Percentiles rank a stretch among this genome's conserved stretches.
These are phyloP conservation scores for Pseudoturritis turrita DNA, from an alignment of 345 rosid genomes.

Conservation along the genomic window DNA sequence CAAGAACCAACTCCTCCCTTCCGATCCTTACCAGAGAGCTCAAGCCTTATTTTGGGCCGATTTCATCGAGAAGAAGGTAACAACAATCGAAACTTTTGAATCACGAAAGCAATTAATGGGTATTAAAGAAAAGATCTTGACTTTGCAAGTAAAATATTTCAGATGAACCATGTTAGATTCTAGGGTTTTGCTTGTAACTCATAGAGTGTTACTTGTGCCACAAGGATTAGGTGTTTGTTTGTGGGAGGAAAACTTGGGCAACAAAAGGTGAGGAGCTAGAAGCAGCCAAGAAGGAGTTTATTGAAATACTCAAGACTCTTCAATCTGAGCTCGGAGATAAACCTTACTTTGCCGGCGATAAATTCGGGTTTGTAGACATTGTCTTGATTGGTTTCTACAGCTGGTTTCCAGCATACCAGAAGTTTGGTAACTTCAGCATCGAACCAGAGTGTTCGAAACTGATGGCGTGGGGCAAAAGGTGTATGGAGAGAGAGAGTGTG, in stretches of 20 bases:
- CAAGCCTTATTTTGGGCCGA: conserved; percentile 5
- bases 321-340: conserved; percentile 23
- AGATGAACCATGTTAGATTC: background rate
- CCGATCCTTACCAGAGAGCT: conserved; percentile 1
- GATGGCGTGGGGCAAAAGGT: conserved; percentile 15
- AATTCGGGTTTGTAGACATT: conserved; percentile 14
- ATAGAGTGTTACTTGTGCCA: background rate
- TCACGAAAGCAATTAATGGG: background rate
- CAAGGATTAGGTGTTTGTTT: conserved; percentile 5
- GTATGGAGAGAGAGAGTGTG: conserved; percentile 8
- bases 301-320: conserved; percentile 17
- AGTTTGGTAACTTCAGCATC: conserved; percentile 15
- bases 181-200: background rate
- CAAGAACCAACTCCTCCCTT: background rate
- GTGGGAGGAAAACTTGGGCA: conserved; percentile 22
- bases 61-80: conserved; percentile 6
- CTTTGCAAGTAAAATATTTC: background rate
- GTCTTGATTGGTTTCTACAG: conserved; percentile 10
- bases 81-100: background rate
- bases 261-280: conserved; percentile 16
- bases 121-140: background rate
- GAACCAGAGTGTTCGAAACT: conserved; percentile 12
- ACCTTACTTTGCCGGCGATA: conserved; percentile 12
- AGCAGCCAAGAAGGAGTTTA: background rate
- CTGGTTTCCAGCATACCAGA: conserved; percentile 17